phyloP scores from a whole-genome alignment of 495 filamentous ascomycete genomes.

The Lophiotrema nucula region DNA sequence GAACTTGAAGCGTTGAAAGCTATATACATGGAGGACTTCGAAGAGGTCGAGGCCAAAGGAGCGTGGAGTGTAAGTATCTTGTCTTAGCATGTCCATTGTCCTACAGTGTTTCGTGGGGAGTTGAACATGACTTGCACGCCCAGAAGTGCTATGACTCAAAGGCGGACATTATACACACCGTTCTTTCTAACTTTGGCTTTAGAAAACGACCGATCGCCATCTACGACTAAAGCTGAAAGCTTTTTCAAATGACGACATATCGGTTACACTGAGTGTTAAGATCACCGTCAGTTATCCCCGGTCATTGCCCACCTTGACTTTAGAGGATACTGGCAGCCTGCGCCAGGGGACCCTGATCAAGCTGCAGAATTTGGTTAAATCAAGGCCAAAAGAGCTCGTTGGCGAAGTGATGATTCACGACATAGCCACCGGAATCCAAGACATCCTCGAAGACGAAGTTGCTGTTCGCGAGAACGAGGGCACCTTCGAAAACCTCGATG shows the following conservation, averaged over 20 bases:
- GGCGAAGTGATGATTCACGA: constrained; percentile 89
- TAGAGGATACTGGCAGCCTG: constrained; percentile 63
- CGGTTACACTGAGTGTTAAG: constrained; percentile 64
- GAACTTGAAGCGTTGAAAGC: constrained; percentile 84
- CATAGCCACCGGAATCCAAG: constrained; percentile 76
- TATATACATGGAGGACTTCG: constrained; percentile 90
- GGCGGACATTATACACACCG: not conserved
- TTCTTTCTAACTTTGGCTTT: not conserved
- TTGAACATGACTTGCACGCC: not conserved
- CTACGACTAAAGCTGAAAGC: constrained; percentile 79
- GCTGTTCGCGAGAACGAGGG: constrained; percentile 66
- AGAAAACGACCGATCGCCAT: constrained; percentile 71
- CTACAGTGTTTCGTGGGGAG: not conserved
- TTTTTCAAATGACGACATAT: constrained; percentile 63
- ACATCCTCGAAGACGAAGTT: constrained; percentile 84
- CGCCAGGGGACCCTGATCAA: constrained; percentile 63
- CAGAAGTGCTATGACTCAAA: not conserved
- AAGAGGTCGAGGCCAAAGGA: constrained; percentile 66
- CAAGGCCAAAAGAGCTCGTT: constrained; percentile 67
- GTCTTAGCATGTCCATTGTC: not conserved
- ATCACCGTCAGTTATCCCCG: constrained; percentile 93
- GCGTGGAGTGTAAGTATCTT: constrained; percentile 88
- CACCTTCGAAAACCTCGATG: constrained; percentile 81
- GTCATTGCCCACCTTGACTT: constrained; percentile 67
- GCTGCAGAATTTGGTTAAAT: constrained; percentile 67